Conservation (phyloP, 768 basidiomycete genomes). For the Cubamyces lactineus region DNA sequence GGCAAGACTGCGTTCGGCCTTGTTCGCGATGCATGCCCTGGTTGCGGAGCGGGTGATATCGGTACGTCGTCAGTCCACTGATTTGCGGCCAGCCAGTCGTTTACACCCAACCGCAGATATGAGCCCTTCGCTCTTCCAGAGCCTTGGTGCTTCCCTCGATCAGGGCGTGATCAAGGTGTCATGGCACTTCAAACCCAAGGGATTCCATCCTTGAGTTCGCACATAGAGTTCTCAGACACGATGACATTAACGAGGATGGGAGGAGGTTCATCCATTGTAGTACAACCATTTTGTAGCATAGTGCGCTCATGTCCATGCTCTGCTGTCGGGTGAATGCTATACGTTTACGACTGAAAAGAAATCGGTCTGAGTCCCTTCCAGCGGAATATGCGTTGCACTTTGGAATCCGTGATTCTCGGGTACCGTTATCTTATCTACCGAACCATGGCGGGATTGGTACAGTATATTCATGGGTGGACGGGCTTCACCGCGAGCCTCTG, state of each 20-base stretch:
- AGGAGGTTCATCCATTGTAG: not conserved
- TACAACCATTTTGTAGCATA: conserved; percentile 4
- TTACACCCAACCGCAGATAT: conserved; percentile 50
- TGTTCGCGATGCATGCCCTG: conserved; percentile 58
- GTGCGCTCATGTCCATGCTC: not conserved
- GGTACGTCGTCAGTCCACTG: conserved; percentile 44
- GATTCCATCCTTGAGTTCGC: conserved; percentile 16
- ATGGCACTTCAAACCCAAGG: conserved; percentile 61
- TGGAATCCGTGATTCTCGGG: conserved; percentile 1
- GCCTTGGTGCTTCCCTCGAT: conserved; percentile 45
- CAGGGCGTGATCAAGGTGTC: conserved; percentile 53
- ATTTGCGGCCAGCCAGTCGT: not conserved
- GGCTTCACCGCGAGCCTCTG: too few species aligned
- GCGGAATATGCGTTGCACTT: too few species aligned
- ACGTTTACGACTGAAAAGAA: not conserved
- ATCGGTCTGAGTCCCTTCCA: too few species aligned
- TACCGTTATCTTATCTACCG: not conserved
- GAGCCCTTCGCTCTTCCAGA: conserved; percentile 60
- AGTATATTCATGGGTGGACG: too few species aligned
- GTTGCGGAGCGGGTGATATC: conserved; percentile 54
- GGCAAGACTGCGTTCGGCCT: conserved; percentile 51
- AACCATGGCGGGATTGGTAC: not conserved
- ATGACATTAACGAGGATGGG: not conserved
- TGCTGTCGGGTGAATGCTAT: conserved; percentile 11
- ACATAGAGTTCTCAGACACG: not conserved